phyloP scores from a whole-genome alignment of 2,329 filamentous ascomycete species.

The Coniella lustricola region DNA sequence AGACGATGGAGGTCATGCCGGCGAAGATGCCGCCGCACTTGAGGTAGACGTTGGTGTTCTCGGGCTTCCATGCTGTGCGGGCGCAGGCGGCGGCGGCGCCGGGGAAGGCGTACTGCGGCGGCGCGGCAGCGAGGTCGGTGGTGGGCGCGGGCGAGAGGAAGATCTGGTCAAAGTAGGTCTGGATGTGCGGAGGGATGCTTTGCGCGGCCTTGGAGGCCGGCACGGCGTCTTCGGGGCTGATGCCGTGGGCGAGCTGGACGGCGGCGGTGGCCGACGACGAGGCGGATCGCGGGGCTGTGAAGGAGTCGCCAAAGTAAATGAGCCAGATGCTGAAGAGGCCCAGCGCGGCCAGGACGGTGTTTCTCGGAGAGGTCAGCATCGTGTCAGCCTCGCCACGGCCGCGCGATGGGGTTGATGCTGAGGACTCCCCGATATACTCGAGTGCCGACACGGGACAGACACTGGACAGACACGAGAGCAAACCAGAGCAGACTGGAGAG shows the following conservation, averaged over 20 bases:
- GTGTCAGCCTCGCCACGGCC: background rate
- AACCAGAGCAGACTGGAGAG: too few species aligned
- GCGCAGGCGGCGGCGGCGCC: constrained; percentile 17
- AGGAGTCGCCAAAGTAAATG: constrained; percentile 4
- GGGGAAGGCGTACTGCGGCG: constrained; percentile 20
- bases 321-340: constrained; percentile 1
- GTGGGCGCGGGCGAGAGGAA: constrained; percentile 16
- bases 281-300: background rate
- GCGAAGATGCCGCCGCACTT: constrained; percentile 23
- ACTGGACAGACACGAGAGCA: too few species aligned
- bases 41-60: constrained; percentile 19
- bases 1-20: constrained; percentile 25
- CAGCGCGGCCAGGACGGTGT: background rate
- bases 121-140: constrained; percentile 12
- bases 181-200: constrained; percentile 13
- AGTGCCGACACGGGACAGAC: too few species aligned
- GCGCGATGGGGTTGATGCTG: too few species aligned
- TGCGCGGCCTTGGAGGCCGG: background rate
- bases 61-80: constrained; percentile 15
- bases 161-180: constrained; percentile 26
- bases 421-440: too few species aligned
- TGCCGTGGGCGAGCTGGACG: too few species aligned
- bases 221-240: too few species aligned
- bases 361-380: background rate
- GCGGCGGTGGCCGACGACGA: background rate